Base-by-base conservation (phyloP, 768 basidiomycete species). In the Lentinula sp. region DNA sequence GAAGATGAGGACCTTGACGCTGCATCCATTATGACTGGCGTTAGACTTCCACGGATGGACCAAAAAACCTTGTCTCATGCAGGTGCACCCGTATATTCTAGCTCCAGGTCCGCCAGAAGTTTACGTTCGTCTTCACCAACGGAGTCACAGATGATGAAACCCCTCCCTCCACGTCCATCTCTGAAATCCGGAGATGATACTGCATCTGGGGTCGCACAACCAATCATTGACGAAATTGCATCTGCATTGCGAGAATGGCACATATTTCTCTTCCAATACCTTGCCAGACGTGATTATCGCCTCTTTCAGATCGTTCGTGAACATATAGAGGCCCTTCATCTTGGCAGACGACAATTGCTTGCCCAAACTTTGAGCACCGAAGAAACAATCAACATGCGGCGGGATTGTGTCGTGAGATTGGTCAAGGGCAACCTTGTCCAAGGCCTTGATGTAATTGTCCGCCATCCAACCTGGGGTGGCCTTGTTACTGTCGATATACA, bases 211-310 rank as follows among this genome's bases (percentile, higher is more conserved):
- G 79, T 81, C 20, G 76, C 72, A 2, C 95, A 97, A 69, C 96
- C 96, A 9, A 88, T 98, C 69, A 86, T 98, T 55, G 96, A 98
- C 74, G 96, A 98, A 77, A 96, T 98, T 65, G 93, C 96, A 0
- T 96, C 93, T 7, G 95, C 96, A 0, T 76, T 98, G 48, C 86
- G 96, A 42, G 96, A 98, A 83, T 98, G 95, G 95, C 90, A 96
- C 68, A 84, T 85, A 39, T 78, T 94, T 56, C 89, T 98, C 82
- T 95, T 93, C 69, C 88, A 88, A 63, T 95, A 97, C 71, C 87
- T 98, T 45, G 88, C 90, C 8, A 81, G 86, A 49, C 84, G 95
- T 59, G 91, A 98, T 67, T 98, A 98, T 76, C 83, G 84, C 45
- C 84, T 95, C 18, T 98, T 98, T 73, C 84, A 88, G 62, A 79